Evolutionary conservation across 192 early-diverging fungal genomes (phyloP).

Genomic region (Linnemannia elongata): DNA sequence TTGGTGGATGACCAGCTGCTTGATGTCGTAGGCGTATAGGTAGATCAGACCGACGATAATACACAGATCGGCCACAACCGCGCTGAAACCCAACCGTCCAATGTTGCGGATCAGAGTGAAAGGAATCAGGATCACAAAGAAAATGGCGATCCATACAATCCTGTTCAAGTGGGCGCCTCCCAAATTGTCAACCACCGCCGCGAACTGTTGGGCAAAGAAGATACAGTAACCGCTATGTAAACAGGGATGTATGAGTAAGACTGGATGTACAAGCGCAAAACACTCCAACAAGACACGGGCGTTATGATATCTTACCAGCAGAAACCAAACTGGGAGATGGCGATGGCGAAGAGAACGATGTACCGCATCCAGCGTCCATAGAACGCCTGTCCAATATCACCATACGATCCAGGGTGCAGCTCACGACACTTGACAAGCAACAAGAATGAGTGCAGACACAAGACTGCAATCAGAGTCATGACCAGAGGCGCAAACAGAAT

Average conservation of each 20-base stretch:
- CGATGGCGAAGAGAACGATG: conserved; percentile 75
- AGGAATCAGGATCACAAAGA: conserved; percentile 80
- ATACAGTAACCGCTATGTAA: conserved; percentile 72
- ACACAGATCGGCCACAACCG: conserved; percentile 88
- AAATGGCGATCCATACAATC: conserved; percentile 77
- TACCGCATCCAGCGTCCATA: conserved; percentile 75
- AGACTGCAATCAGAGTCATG: conserved; percentile 72
- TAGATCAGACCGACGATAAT: conserved; percentile 86
- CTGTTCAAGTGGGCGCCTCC: conserved; percentile 73
- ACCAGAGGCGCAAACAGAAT: conserved; percentile 71
- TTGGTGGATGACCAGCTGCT: conserved; percentile 67
- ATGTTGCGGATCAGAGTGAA: conserved; percentile 89
- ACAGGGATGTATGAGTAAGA: neutral
- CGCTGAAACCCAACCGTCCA: conserved; percentile 81
- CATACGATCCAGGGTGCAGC: conserved; percentile 74
- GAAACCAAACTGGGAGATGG: conserved; percentile 85
- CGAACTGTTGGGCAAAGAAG: conserved; percentile 90
- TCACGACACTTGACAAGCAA: conserved; percentile 74
- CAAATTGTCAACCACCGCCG: conserved; percentile 74
- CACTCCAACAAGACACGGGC: no score
- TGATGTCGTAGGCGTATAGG: conserved; percentile 80
- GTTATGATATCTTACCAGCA: conserved; percentile 70
- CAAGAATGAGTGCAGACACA: conserved; percentile 76
- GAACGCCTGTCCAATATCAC: conserved; percentile 75
- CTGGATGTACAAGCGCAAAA: neutral